Evolutionary conservation across 2,329 filamentous ascomycete species (phyloP).

Genomic region (Didymella sp.): DNA sequence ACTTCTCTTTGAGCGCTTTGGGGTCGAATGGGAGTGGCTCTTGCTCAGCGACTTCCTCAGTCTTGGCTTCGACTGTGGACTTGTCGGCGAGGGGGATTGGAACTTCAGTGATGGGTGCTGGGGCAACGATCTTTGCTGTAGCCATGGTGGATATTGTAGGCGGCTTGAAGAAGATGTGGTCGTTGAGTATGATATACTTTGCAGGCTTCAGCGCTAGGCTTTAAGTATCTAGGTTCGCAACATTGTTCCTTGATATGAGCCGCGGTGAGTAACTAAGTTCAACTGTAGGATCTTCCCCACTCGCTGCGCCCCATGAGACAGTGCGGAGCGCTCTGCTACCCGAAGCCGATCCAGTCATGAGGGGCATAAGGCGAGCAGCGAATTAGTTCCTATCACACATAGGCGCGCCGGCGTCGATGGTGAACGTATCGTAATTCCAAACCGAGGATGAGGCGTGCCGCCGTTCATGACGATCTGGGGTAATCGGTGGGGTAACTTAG

Average conservation of each 20-base stretch:
- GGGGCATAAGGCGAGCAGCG: background rate
- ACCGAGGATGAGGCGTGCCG: slow-evolving; percentile 11
- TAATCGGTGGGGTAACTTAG: slow-evolving; percentile 11
- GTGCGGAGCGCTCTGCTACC: background rate
- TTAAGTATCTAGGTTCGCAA: background rate
- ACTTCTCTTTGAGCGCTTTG: slow-evolving; percentile 35
- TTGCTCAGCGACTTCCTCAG: slow-evolving; percentile 22
- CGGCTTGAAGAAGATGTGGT: background rate
- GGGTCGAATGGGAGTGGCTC: slow-evolving; percentile 36
- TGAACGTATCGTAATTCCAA: background rate
- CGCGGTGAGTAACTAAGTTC: background rate
- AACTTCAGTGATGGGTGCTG: slow-evolving; percentile 27
- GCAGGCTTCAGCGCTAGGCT: background rate
- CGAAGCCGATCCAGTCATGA: slow-evolving; percentile 5
- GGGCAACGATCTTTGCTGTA: slow-evolving; percentile 19
- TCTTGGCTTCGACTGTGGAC: slow-evolving; percentile 25
- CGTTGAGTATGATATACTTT: background rate
- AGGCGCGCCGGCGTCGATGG: background rate
- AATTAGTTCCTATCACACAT: background rate
- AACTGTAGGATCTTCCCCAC: slow-evolving; percentile 11
- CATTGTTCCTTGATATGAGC: background rate
- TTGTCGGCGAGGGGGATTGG: slow-evolving; percentile 26
- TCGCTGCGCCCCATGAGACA: background rate
- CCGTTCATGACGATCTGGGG: slow-evolving; percentile 8
- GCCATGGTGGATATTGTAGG: slow-evolving; percentile 14